These are phyloP conservation scores for Hyaloscypha bicolor DNA, from an alignment of 495 filamentous ascomycete species.

Conservation along the genomic window DNA sequence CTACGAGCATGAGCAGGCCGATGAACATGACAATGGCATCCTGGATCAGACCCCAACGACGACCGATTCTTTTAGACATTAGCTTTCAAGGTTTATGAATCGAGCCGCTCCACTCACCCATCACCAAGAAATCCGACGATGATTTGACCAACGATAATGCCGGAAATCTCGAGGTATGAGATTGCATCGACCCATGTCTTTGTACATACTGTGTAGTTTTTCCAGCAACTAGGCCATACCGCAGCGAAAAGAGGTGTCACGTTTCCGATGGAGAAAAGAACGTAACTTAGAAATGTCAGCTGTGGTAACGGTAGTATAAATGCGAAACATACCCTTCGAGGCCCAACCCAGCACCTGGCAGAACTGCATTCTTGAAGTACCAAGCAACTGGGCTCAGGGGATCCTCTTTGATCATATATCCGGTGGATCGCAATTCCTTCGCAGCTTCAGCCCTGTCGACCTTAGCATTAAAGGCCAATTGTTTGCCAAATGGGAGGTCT, in stretches of 20 bases:
- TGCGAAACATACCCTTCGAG: slow-evolving; percentile 66
- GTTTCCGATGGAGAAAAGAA: slow-evolving; percentile 93
- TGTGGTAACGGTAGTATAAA: slow-evolving; percentile 42
- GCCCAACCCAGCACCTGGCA: slow-evolving; percentile 85
- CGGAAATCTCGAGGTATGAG: slow-evolving; percentile 82
- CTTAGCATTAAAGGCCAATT: slow-evolving; percentile 69
- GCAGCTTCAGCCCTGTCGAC: slow-evolving; percentile 66
- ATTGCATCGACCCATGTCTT: slow-evolving; percentile 74
- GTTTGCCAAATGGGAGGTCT: slow-evolving; percentile 67
- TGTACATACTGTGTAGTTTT: slow-evolving; percentile 60
- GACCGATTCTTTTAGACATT: slow-evolving; percentile 61
- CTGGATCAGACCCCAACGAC: slow-evolving; percentile 90
- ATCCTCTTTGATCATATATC: slow-evolving; percentile 77
- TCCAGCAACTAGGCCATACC: slow-evolving; percentile 77
- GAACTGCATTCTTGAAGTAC: slow-evolving; percentile 84
- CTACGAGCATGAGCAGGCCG: slow-evolving; percentile 83
- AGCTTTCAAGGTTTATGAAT: too few species aligned
- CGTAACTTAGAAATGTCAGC: slow-evolving; percentile 36
- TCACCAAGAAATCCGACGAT: slow-evolving; percentile 63
- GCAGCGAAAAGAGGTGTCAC: slow-evolving; percentile 72
- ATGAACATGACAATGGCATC: slow-evolving; percentile 92
- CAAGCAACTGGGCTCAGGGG: slow-evolving; percentile 75
- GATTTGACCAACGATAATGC: slow-evolving; percentile 87
- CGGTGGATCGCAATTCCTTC: slow-evolving; percentile 63
- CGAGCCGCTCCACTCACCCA: slow-evolving; percentile 23